phyloP scores from a whole-genome alignment of 2,329 filamentous ascomycete genomes.

The Botrytis porri region DNA sequence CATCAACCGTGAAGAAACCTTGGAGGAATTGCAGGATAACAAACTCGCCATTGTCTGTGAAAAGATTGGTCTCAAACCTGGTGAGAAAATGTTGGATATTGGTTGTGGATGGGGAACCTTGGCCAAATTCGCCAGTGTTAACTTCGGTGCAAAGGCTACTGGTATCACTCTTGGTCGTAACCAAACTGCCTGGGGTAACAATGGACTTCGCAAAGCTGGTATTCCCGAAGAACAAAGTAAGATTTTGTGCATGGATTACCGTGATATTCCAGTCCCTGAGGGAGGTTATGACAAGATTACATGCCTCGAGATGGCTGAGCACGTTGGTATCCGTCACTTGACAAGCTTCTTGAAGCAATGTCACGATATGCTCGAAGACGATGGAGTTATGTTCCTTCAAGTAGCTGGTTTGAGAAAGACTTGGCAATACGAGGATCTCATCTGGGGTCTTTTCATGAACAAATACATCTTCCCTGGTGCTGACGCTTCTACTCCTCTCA shows the following conservation, averaged over 20 bases:
- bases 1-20: conserved; percentile 78
- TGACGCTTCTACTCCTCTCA: conserved; percentile 89
- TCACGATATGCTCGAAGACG: conserved; percentile 92
- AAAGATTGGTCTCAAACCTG: conserved; percentile 82
- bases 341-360: conserved; percentile 78
- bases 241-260: conserved; percentile 95
- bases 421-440: conserved; percentile 97
- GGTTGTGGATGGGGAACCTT: conserved; percentile 98
- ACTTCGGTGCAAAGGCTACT: conserved; percentile 79
- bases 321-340: conserved; percentile 93
- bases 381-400: conserved; percentile 94
- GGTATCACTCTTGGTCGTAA: conserved; percentile 94
- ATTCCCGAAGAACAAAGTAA: conserved; percentile 84
- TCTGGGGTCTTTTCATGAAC: conserved; percentile 99
- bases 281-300: conserved; percentile 92
- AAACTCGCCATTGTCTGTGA: conserved; percentile 94
- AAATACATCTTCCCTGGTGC: conserved; percentile 98
- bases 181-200: conserved; percentile 96
- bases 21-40: conserved; percentile 97
- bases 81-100: conserved; percentile 85
- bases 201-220: conserved; percentile 75
- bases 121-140: conserved; percentile 84
- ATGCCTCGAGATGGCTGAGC: conserved; percentile 97
- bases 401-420: conserved; percentile 89
- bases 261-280: conserved; percentile 79